Conservation (phyloP, 2,329 filamentous ascomycete species). For the Penicillium aurantiogriseum region DNA sequence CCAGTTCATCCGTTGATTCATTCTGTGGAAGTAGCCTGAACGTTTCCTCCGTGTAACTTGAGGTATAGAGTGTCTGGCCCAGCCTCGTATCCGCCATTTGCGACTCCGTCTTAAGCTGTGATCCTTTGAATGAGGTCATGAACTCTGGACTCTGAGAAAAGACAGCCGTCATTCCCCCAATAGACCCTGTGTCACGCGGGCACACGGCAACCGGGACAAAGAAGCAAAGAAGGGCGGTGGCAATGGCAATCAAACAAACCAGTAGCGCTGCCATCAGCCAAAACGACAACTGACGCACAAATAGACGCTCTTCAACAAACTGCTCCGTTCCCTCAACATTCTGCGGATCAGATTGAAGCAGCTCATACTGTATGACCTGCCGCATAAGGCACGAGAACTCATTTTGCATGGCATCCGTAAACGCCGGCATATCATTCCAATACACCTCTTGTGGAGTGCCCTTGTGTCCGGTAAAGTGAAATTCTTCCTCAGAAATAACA, state of each 20-base stretch:
- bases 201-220: slow-evolving; percentile 11
- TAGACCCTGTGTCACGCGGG: slow-evolving; percentile 11
- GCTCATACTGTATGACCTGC: not conserved
- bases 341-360: not conserved
- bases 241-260: not conserved
- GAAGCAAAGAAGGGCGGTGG: not conserved
- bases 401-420: not conserved
- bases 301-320: not conserved
- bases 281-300: slow-evolving; percentile 8
- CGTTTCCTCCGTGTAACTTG: not conserved
- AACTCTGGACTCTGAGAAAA: slow-evolving; percentile 10
- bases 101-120: not conserved
- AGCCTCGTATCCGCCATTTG: not conserved
- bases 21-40: not conserved
- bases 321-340: not conserved
- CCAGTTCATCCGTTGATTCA: not conserved
- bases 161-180: slow-evolving; percentile 10
- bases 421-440: not conserved
- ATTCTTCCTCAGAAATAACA: not conserved
- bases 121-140: not conserved
- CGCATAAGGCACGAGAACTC: slow-evolving; percentile 1
- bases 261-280: slow-evolving; percentile 2
- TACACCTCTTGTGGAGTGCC: not conserved
- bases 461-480: not conserved
- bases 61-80: not conserved